Evolutionary conservation across 225 moss, liverwort and hornwort genomes (phyloP).

Genomic region (Polytrichum commune): DNA sequence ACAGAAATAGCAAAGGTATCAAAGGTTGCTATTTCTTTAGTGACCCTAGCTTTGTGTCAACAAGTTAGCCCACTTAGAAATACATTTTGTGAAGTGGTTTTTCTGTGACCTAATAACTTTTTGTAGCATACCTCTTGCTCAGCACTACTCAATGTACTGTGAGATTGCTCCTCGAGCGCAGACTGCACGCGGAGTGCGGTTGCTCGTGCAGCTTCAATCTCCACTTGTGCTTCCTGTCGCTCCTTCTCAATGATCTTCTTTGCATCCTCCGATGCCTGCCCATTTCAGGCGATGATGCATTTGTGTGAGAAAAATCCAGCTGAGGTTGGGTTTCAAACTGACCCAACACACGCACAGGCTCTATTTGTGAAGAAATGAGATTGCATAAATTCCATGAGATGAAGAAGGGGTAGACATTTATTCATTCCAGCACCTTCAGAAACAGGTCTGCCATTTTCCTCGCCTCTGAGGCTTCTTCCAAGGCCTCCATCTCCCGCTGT

Average conservation of each 20-base stretch:
- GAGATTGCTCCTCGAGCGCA: slow-evolving; percentile 44
- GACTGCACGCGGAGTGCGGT: slow-evolving; percentile 47
- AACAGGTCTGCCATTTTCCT: slow-evolving; percentile 45
- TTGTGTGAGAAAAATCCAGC: no score
- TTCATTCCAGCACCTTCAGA: slow-evolving; percentile 28
- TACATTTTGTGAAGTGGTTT: no score
- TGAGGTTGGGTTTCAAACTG: no score
- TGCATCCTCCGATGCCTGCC: slow-evolving; percentile 55
- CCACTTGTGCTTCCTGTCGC: slow-evolving; percentile 45
- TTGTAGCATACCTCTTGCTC: slow-evolving; percentile 40
- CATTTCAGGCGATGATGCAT: not conserved
- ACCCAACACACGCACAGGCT: no score
- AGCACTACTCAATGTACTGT: slow-evolving; percentile 26
- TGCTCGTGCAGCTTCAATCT: slow-evolving; percentile 45
- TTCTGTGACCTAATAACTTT: not conserved
- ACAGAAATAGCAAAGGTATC: no score
- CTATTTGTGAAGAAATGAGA: no score
- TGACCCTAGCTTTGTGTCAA: no score
- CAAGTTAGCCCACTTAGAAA: no score
- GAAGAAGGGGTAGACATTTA: no score
- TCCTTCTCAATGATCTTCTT: slow-evolving; percentile 47
- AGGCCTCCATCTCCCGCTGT: slow-evolving; percentile 45
- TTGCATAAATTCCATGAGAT: no score
- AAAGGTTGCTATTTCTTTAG: no score
- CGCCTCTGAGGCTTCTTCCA: slow-evolving; percentile 40